Evolutionary conservation across 1,139 yeast genomes (phyloP), one percentile per base, ranked within the genome.

Genomic region (Geotrichum australiense): DNA sequence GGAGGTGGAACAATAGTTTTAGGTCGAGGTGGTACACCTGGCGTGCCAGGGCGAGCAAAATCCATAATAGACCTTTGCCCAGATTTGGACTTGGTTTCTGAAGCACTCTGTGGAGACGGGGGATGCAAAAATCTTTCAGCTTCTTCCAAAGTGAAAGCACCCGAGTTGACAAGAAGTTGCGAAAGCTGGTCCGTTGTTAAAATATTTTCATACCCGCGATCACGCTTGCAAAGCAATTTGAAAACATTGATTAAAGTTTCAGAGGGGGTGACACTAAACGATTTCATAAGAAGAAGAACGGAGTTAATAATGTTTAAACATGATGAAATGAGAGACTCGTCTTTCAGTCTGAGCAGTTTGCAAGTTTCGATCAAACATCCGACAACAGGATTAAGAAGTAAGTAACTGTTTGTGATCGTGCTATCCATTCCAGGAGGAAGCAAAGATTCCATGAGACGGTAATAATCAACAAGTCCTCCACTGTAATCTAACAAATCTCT

Each of bases 401-500:
- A 34, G 19, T 52, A 54, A 21, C 56, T 52, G 28, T 46, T 47
- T 21, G 55, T 39, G 20, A 39, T 41, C 12, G 44, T 37, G 14
- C 47, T 33, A 36, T 48, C 43, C 22, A 33, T 32, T 21, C 51
- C 43, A 15, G 56, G 37, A 26, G 67, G 63, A 30, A 71, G 52
- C 28, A 64, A 64, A 11, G 65, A 64, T 24, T 63, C 71, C 35
- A 85, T 65, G 8, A 73, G 64, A 45, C 82, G 68, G 54, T 74
- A 82, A 2, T 89, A 76, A 45, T 74, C 80, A 15, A 89, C 61
- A 31, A 89, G 63, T 2, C 70, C 63, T 50, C 80, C 80, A 51
- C 95, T 80, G 38, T 84, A 69, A 51, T 89, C 96, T 41, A 87
- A 68, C 0, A 86, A 80, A 58, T 87, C 96, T 58, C 94, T 75